Evolutionary conservation across 169 alveolate genomes (phyloP), one percentile per base, ranked within the genome.

Genomic region (Cyclospora cayetanensis): DNA sequence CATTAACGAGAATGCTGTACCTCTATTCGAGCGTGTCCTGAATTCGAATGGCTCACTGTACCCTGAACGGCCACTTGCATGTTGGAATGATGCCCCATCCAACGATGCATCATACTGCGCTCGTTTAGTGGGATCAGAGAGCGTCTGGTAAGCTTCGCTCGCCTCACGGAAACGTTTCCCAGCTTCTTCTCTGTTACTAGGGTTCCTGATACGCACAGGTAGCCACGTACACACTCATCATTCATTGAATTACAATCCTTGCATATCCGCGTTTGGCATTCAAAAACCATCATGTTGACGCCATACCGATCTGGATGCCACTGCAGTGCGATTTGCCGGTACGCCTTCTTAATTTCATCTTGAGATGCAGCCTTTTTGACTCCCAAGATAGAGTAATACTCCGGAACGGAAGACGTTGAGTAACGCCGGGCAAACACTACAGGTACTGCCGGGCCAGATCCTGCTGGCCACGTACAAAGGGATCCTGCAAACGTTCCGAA

Each of bases 221-320:
- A 22, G 92, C 94, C 0, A 97, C 97, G 79, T 95, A 97, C 7
- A 46, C 55, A 46, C 55, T 7, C n/a, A 46, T 15, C n/a, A 11
- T 46, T 15, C 55, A 46, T 15, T 7, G n/a, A 46, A 15, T 46
- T 46, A 15, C 15, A 15, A 46, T 11, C 55, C n/a, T 7, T 7
- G 15, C n/a, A 46, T 7, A 46, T 46, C 55, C n/a, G 55, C 55
- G 55, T 15, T 7, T 46, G 27, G 34, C 72, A 22, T 12, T 27
- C 9, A 15, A 22, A 15, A 11, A 46, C 60, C 7, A 15, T 76
- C 95, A 95, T 41, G 95, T 87, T 66, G 92, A 93, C 31, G 93
- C 95, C 39, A 94, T 98, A 98, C 95, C 97, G 96, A 90, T 97
- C 98, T 1, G 99, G 99, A 88, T 98, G 99, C 94, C 95, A 96